phyloP scores from a whole-genome alignment of 768 basidiomycete species.

The Epithele typhae region DNA sequence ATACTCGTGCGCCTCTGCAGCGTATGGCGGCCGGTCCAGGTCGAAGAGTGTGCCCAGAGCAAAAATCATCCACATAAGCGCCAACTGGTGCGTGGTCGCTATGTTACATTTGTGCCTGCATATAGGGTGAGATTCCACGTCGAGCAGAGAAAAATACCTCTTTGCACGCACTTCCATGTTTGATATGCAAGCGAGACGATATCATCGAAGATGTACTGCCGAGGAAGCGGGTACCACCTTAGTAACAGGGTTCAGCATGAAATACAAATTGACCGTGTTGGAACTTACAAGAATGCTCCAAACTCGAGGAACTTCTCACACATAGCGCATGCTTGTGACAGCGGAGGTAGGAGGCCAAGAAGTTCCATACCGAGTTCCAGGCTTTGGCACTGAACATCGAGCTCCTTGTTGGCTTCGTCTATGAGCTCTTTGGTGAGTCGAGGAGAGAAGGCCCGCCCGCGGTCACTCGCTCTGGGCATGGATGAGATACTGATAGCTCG shows the following conservation, averaged over 20 bases:
- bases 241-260: not conserved
- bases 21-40: constrained; percentile 40
- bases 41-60: constrained; percentile 66
- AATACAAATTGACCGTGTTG: not conserved
- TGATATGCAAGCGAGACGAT: constrained; percentile 52
- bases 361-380: constrained; percentile 39
- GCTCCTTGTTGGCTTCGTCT: constrained; percentile 30
- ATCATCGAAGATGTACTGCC: constrained; percentile 52
- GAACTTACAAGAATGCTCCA: constrained; percentile 52
- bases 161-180: constrained; percentile 35
- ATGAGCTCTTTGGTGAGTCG: constrained; percentile 39
- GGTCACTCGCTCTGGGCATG: constrained; percentile 31
- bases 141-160: not conserved
- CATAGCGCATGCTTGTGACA: constrained; percentile 54
- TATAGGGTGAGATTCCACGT: constrained; percentile 13
- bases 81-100: constrained; percentile 46
- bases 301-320: constrained; percentile 65
- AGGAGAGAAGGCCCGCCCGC: constrained; percentile 20
- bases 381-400: constrained; percentile 20
- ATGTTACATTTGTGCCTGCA: constrained; percentile 18
- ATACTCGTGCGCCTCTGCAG: constrained; percentile 56
- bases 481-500: constrained; percentile 46
- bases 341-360: constrained; percentile 46
- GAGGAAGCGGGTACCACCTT: constrained; percentile 53
- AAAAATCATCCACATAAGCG: constrained; percentile 63